Percentiles rank a stretch among this genome's conserved stretches.
phyloP scores from a whole-genome alignment of 2,329 filamentous ascomycete species.

The Aspergillus caelatus region DNA sequence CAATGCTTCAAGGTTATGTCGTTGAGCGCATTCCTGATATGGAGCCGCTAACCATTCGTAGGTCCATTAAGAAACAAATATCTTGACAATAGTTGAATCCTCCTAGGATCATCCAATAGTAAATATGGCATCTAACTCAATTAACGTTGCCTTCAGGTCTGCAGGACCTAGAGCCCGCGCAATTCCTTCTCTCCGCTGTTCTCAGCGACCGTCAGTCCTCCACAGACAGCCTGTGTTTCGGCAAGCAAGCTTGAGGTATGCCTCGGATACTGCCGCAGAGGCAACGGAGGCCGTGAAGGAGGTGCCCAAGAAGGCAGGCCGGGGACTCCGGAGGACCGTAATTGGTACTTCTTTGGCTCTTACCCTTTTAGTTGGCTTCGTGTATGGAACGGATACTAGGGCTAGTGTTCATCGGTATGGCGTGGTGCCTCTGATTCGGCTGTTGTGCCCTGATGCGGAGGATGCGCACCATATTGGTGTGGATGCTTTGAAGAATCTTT shows the following conservation, averaged over 20 bases:
- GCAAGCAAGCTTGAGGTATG: slow-evolving; percentile 13
- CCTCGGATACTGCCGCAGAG: slow-evolving; percentile 18
- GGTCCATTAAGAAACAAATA: slow-evolving; percentile 1
- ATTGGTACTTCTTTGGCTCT: slow-evolving; percentile 57
- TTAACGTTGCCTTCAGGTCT: slow-evolving; percentile 29
- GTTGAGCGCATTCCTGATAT: background rate
- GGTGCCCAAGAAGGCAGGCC: slow-evolving; percentile 33
- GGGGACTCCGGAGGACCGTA: slow-evolving; percentile 31
- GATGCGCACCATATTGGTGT: slow-evolving; percentile 88
- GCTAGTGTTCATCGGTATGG: slow-evolving; percentile 70
- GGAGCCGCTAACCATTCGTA: background rate
- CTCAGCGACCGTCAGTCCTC: slow-evolving; percentile 25
- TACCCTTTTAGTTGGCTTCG: slow-evolving; percentile 55
- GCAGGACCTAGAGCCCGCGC: slow-evolving; percentile 30
- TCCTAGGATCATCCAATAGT: background rate
- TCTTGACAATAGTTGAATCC: background rate
- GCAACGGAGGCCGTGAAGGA: slow-evolving; percentile 26
- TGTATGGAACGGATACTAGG: slow-evolving; percentile 75
- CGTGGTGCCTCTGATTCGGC: slow-evolving; percentile 53
- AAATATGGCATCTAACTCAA: slow-evolving; percentile 26
- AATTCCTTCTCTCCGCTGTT: slow-evolving; percentile 25
- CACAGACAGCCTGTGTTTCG: background rate
- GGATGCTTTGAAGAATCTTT: slow-evolving; percentile 69
- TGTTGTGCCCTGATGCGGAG: slow-evolving; percentile 60
- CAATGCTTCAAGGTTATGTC: background rate